Evolutionary conservation across 345 rosid species (phyloP), one percentile per base, ranked within the genome.

Genomic region (Linum lewisii): DNA sequence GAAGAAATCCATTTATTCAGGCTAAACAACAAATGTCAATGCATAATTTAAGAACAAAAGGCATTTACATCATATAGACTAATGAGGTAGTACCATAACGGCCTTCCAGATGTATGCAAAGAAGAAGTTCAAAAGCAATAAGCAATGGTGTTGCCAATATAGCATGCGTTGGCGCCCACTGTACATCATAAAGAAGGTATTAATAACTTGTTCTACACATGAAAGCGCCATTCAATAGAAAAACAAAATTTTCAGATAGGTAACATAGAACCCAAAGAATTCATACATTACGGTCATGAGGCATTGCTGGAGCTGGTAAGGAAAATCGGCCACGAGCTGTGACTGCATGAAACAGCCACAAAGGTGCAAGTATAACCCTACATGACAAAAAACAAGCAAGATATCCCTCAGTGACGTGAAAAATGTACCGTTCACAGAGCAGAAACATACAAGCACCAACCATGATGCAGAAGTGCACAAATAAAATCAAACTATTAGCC

Each of bases 111-210:
- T 69, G 85, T 53, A 83, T 79, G 70, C 93, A 90, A 18, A 90
- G 86, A 21, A 90, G 83, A 44, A 90, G 73, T 65, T 87, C 96
- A 62, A 91, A 91, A 61, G 94, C 92, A 62, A 91, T 77, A 75
- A 91, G 81, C 73, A 87, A 74, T 1, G 98, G 96, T 5, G 81
- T 75, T 0, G 97, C 94, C 78, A 79, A 69, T 49, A 85, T 70
- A 13, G 91, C 76, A 56, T 90, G 97, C 66, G 65, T 82, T 36
- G 97, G 95, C 51, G 98, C 95, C 96, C 94, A 91, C 98, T 91
- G 87, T 76, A 66, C 66, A 82, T 58, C 53, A 75, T 67, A 57
- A 63, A 63, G 54, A 67, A 60, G 63, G 54, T 67, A 66, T 21
- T 24, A 24, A 10, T 49, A 32, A 38, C n/a, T 23, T 18, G 49